Percentiles rank a stretch among this genome's conserved stretches.
Conservation (phyloP, 2,329 filamentous ascomycete genomes). For the Neonectria ditissima region DNA sequence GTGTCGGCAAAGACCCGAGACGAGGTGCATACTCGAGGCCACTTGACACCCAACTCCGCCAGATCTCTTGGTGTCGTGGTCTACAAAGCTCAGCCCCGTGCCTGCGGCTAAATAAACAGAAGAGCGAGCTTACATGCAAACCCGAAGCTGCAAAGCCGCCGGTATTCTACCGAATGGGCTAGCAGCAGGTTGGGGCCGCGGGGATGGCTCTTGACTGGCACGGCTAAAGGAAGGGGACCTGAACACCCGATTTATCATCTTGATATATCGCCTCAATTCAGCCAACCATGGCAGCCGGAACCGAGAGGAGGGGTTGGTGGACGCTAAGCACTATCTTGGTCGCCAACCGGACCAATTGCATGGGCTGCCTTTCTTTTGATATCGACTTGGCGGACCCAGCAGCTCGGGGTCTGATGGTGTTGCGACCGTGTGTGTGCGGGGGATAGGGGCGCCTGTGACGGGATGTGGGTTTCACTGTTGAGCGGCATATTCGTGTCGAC, state of each 20-base stretch:
- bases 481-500: slow-evolving; percentile 25
- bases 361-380: slow-evolving; percentile 23
- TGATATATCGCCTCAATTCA: slow-evolving; percentile 25
- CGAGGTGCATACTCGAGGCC: slow-evolving; percentile 5
- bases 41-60: not conserved
- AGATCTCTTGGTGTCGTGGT: slow-evolving; percentile 1
- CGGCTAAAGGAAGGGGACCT: slow-evolving; percentile 42
- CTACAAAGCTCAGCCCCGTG: slow-evolving; percentile 12
- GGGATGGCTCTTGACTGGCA: slow-evolving; percentile 44
- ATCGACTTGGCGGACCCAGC: slow-evolving; percentile 28
- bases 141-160: slow-evolving; percentile 20
- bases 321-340: slow-evolving; percentile 26
- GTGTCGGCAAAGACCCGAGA: not conserved
- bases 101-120: slow-evolving; percentile 39
- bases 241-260: slow-evolving; percentile 34
- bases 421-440: slow-evolving; percentile 27
- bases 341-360: slow-evolving; percentile 42
- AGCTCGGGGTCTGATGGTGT: slow-evolving; percentile 24
- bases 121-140: slow-evolving; percentile 32
- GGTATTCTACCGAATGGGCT: slow-evolving; percentile 40
- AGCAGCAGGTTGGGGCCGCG: slow-evolving; percentile 32
- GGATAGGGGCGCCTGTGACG: slow-evolving; percentile 29
- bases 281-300: slow-evolving; percentile 26
- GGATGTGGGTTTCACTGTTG: slow-evolving; percentile 15
- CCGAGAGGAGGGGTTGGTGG: slow-evolving; percentile 21